These are phyloP conservation scores for Trichomonascaceae sp. DNA, from an alignment of 1,139 yeast species.

Conservation along the genomic window DNA sequence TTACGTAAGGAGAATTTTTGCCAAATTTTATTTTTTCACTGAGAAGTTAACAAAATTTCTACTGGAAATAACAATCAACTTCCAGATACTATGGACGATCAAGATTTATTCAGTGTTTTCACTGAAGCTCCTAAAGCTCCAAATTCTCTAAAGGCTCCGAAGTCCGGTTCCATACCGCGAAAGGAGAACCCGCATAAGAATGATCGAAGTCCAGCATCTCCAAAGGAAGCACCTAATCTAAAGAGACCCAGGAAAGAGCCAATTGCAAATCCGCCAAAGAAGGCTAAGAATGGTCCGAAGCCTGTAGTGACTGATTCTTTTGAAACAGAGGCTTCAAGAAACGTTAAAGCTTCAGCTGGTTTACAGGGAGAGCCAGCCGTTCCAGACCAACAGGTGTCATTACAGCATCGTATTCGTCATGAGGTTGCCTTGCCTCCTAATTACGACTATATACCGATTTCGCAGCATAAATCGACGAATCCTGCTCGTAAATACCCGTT, in stretches of 20 bases:
- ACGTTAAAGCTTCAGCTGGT: slow-evolving; percentile 75
- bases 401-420: slow-evolving; percentile 92
- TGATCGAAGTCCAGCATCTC: neutral
- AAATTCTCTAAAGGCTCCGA: neutral
- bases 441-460: slow-evolving; percentile 80
- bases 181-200: neutral
- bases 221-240: neutral
- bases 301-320: slow-evolving; percentile 75
- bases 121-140: slow-evolving; percentile 8
- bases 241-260: neutral
- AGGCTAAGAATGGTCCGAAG: slow-evolving; percentile 5
- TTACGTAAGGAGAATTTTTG: neutral
- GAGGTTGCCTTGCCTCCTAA: slow-evolving; percentile 95
- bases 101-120: slow-evolving; percentile 12
- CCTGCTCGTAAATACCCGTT: slow-evolving; percentile 88
- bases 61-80: neutral
- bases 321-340: slow-evolving; percentile 87
- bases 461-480: slow-evolving; percentile 58
- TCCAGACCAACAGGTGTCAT: slow-evolving; percentile 49
- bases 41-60: neutral
- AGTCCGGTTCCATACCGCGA: neutral
- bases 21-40: neutral
- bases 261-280: neutral
- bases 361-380: slow-evolving; percentile 30
- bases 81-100: slow-evolving; percentile 7